A percentile compares a stretch with the other conserved stretches of the same genome.
Evolutionary conservation across 306 rosid genomes (phyloP).

Genomic region (Begonia loranthoides): DNA sequence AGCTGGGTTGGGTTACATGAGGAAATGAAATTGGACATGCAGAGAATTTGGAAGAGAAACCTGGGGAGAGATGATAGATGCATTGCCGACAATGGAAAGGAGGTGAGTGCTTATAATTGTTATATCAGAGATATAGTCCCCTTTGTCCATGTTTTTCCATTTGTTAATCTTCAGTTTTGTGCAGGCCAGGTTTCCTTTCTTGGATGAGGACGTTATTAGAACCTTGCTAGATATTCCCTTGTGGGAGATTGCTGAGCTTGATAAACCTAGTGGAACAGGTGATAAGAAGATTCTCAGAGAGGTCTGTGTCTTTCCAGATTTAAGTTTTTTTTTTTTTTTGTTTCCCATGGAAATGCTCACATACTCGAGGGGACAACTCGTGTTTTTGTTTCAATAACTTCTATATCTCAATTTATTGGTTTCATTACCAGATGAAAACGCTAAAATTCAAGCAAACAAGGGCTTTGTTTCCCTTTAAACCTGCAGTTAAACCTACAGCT

Average conservation of each 20-base stretch:
- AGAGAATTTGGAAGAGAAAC: conserved; percentile 97
- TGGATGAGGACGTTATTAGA: conserved; percentile 87
- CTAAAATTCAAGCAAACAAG: too few relatives aligned
- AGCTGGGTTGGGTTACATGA: conserved; percentile 75
- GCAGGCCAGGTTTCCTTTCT: conserved; percentile 90
- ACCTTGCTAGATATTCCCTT: conserved; percentile 54
- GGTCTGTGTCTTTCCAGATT: conserved; percentile 24
- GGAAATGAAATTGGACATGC: conserved; percentile 96
- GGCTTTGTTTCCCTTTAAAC: too few relatives aligned
- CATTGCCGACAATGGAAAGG: conserved; percentile 88
- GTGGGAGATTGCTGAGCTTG: conserved; percentile 87
- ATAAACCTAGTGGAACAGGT: conserved; percentile 76
- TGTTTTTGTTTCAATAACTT: too few relatives aligned
- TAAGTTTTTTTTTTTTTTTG: background rate
- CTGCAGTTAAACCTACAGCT: too few relatives aligned
- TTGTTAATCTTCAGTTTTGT: conserved; percentile 8
- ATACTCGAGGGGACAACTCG: too few relatives aligned
- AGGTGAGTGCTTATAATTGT: conserved; percentile 38
- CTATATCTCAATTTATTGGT: too few relatives aligned
- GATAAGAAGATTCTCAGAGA: conserved; percentile 87
- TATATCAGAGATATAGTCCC: background rate
- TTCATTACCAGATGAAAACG: too few relatives aligned
- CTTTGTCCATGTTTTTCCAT: background rate
- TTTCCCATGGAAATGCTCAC: background rate
- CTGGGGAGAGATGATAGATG: conserved; percentile 95